Base-by-base conservation (phyloP, 441 rosid genomes). In the Euphorbia neoarborescens region DNA sequence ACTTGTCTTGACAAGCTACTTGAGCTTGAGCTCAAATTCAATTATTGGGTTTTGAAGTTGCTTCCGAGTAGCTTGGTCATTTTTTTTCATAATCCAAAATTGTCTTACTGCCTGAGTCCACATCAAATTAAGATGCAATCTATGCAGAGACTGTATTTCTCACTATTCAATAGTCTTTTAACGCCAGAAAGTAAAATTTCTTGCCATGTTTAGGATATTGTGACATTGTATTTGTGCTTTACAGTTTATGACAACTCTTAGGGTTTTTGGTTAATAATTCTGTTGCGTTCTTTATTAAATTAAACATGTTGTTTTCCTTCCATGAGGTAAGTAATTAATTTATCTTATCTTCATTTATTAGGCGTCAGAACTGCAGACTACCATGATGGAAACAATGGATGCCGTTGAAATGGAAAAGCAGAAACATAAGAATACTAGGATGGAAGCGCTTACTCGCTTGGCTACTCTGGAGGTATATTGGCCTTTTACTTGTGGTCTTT, bases 381-480 rank as follows among this genome's bases (percentile, higher is more conserved):
- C 87, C 54, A 91, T 78, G 89, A 91, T 94, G 89, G 95, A 91
- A 84, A 91, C 89, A 34, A 86, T 94, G 89, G 91, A 91, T 19
- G 98, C 97, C 74, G 96, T 80, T 74, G 98, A 91, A 40, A 57
- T 86, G 75, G 97, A 94, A 82, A 91, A 91, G 82, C 91, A 86
- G 85, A 94, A 91, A 74, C 98, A 94, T 83, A 94, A 91, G 68
- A 89, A 87, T 73, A 94, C 98, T 69, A 88, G 97, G 84, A 94
- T 88, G 93, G 96, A 91, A 82, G 96, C 86, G 66, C 84, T 91
- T 70, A 38, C 88, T 59, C 85, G 85, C 63, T 77, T 91, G 81
- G 90, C 91, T 60, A 89, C 84, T 81, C 84, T 91, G 69, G 97
- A 94, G 96, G 99, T 94, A 81, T 66, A 72, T 69, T 71, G 68